Base-by-base conservation (phyloP, 352 stramenopile species). In the Phytopythium oedochilum region DNA sequence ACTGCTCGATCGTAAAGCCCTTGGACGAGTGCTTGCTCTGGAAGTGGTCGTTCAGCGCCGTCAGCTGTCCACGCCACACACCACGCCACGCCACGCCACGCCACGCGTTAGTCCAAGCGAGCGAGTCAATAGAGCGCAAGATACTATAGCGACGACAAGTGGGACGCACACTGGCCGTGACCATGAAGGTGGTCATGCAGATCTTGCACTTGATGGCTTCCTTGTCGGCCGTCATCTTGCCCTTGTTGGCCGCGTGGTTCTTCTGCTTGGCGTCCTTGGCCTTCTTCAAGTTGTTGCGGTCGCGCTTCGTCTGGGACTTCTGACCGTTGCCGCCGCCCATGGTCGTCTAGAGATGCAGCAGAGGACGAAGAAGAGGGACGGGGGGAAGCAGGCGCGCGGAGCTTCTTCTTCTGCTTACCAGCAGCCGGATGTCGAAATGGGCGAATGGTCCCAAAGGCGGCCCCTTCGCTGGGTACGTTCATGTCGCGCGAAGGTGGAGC, bases 161-260 rank as follows among this genome's bases (percentile, higher is more conserved):
- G n/a, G 10, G 22, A 78, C 83, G 55, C 78, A 92, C 83, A 46
- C 66, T 89, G 52, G 80, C 83, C 22, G 83, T 94, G 68, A 92
- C 71, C 75, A 94, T 88, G 61, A 94, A 92, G 11, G 81, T 92
- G 31, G 82, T 89, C 68, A 94, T 83, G 68, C 83, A 94, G 69
- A 94, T 90, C 53, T 90, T 94, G 78, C 83, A 94, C 72, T 91
- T 94, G 71, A 89, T 74, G 29, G 75, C 76, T 35, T 74, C 71
- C 45, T 73, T 73, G 65, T 93, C 83, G n/a, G 81, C 78, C 58
- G 75, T 68, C 77, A 94, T 91, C 70, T 94, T 94, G 60, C 70
- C 74, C 53, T 88, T 89, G 57, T 73, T 89, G 56, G 78, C 81
- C n/a, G 75, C 73, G 60, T 87, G 80, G 63, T 77, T 88, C 69